Base-by-base conservation (phyloP, 306 rosid species). In the Spatholobus suberectus region DNA sequence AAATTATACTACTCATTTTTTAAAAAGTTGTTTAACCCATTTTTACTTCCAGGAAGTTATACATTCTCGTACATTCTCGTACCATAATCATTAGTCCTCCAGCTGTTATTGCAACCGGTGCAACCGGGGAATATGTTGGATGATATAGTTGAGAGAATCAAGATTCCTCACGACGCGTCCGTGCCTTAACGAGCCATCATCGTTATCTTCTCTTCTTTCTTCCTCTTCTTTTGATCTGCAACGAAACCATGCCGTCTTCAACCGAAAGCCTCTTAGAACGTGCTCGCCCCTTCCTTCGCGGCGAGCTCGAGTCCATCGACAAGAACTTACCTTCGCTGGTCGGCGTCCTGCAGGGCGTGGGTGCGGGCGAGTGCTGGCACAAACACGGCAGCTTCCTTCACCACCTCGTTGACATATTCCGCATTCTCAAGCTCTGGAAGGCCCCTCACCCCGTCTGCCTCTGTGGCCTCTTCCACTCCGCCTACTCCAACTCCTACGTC, bases 301-400 rank as follows among this genome's bases (percentile, higher is more conserved):
- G 89, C 12, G 99, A 95, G 46, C 86, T 92, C 10, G 89, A 77
- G 27, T 51, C 84, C 27, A 20, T 95, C 8, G 89, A 93, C 86
- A 0, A 77, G 1, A 83, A 86, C 15, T 72, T 95, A 0, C 98
- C 97, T 2, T 81, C 87, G 0, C 83, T 95, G 0, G 78, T 90
- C 4, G 70, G 86, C 14, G 84, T 90, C 51, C 74, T 93, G 5
- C 89, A 90, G 29, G 89, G 97, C 0, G 94, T 85, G 6, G 99
- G 99, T 7, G 93, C 98, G 6, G 95, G 98, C 0, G 99, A 93
- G 85, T 93, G 99, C 81, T 95, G 98, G 97, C 99, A 95, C 89
- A 93, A 95, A 74, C 99, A 95, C 12, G 99, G 99, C 18, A 92
- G 88, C 73, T 95, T 95, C 79, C 92, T 95, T 23, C 90, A 95